phyloP scores from a whole-genome alignment of 2,329 filamentous ascomycete genomes.

The Ascomycota sp. region DNA sequence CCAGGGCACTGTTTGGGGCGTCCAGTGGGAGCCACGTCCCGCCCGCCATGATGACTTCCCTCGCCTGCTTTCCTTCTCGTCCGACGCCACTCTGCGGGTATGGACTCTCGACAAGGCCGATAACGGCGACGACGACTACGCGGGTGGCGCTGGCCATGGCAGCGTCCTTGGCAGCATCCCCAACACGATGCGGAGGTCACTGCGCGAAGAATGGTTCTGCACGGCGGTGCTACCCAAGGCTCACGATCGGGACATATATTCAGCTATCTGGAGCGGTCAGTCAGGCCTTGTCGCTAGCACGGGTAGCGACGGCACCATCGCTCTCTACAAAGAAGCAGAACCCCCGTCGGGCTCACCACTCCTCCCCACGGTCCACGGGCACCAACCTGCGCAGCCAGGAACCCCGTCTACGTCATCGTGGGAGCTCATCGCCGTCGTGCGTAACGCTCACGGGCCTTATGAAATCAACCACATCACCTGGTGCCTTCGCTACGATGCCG shows the following conservation, averaged over 20 bases:
- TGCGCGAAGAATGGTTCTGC: slow-evolving; percentile 70
- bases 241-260: slow-evolving; percentile 70
- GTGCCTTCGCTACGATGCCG: slow-evolving; percentile 59
- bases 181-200: slow-evolving; percentile 66
- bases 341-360: slow-evolving; percentile 3
- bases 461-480: slow-evolving; percentile 87
- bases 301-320: slow-evolving; percentile 68
- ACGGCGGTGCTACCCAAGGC: slow-evolving; percentile 52
- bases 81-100: slow-evolving; percentile 59
- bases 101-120: slow-evolving; percentile 49
- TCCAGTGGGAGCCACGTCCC: slow-evolving; percentile 45
- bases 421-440: slow-evolving; percentile 46
- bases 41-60: slow-evolving; percentile 22
- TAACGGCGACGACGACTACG: slow-evolving; percentile 14
- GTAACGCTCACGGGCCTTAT: slow-evolving; percentile 72
- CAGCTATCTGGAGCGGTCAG: slow-evolving; percentile 60
- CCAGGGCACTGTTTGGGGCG: slow-evolving; percentile 69
- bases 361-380: too few species aligned
- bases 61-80: slow-evolving; percentile 63
- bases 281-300: slow-evolving; percentile 70
- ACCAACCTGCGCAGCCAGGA: too few species aligned
- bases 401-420: slow-evolving; percentile 35
- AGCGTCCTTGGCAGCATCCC: slow-evolving; percentile 43
- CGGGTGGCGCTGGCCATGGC: slow-evolving; percentile 13
- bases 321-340: slow-evolving; percentile 50